phyloP scores from a whole-genome alignment of 2,329 filamentous ascomycete genomes.

The Pseudomassariella vexata region DNA sequence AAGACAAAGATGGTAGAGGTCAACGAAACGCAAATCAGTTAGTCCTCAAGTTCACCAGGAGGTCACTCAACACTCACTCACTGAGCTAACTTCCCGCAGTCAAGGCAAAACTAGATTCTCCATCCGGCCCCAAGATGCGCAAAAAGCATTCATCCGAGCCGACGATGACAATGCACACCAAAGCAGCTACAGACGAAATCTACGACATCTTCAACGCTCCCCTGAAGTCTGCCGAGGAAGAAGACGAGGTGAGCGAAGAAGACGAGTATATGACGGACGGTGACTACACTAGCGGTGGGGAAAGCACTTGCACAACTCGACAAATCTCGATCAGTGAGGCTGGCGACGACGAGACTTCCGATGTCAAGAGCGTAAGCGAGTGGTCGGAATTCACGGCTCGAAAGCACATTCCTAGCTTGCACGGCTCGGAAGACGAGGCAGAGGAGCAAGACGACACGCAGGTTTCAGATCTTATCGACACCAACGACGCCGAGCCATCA shows the following conservation, averaged over 20 bases:
- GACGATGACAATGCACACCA: constrained; percentile 98
- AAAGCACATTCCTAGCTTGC: constrained; percentile 58
- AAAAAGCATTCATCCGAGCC: constrained; percentile 68
- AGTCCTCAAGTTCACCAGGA: constrained; percentile 27
- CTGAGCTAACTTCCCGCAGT: constrained; percentile 44
- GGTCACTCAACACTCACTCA: constrained; percentile 1
- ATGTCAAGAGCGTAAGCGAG: constrained; percentile 64
- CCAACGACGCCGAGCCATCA: constrained; percentile 24
- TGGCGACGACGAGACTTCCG: constrained; percentile 43
- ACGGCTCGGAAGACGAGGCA: constrained; percentile 24
- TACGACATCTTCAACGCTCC: constrained; percentile 96
- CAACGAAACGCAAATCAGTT: constrained; percentile 90
- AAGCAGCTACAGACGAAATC: constrained; percentile 92
- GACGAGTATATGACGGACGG: constrained; percentile 67
- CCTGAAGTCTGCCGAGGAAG: constrained; percentile 37
- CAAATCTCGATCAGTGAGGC: constrained; percentile 47
- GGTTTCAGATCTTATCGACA: constrained; percentile 34
- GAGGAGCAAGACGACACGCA: constrained; percentile 30
- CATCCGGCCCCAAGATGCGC: constrained; percentile 75
- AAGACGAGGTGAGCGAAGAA: constrained; percentile 41
- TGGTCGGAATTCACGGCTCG: constrained; percentile 84
- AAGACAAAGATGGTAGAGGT: constrained; percentile 80
- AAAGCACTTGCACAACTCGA: constrained; percentile 75
- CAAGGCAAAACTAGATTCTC: constrained; percentile 89
- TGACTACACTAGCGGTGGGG: constrained; percentile 78